A percentile compares a stretch with the other conserved stretches of the same genome.
These are phyloP conservation scores for Atalantia buxifolia DNA, from an alignment of 345 rosid species.

Conservation along the genomic window DNA sequence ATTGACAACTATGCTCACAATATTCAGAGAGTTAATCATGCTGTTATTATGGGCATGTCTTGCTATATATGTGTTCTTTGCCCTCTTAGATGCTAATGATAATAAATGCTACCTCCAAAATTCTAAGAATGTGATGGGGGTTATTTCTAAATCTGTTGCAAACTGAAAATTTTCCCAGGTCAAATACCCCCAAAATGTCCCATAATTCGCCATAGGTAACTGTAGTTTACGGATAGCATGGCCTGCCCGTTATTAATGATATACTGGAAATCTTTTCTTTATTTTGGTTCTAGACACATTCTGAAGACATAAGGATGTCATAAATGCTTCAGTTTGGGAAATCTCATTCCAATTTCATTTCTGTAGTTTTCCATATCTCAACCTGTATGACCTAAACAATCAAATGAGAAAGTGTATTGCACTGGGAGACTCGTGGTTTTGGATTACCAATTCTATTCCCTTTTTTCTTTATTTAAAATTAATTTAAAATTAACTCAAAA, in stretches of 20 bases:
- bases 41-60: constrained; percentile 1
- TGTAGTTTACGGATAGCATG: not conserved
- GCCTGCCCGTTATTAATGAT: not conserved
- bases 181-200: not conserved
- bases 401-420: not conserved
- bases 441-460: not conserved
- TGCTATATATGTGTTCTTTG: not conserved
- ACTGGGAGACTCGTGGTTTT: not conserved
- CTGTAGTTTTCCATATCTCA: not conserved
- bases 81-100: not conserved
- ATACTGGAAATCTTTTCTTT: not conserved
- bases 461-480: too few relatives aligned
- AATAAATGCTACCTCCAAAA: not conserved
- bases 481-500: too few relatives aligned
- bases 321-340: not conserved
- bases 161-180: not conserved
- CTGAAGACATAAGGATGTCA: not conserved
- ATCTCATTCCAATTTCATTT: not conserved
- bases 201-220: not conserved
- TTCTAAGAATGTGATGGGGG: not conserved
- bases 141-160: not conserved
- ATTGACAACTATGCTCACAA: not conserved
- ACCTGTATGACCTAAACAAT: not conserved
- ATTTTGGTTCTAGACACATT: not conserved
- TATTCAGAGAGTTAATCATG: not conserved